Evolutionary conservation across 1,139 yeast genomes (phyloP).

Genomic region (Yamadazyma conglobata): DNA sequence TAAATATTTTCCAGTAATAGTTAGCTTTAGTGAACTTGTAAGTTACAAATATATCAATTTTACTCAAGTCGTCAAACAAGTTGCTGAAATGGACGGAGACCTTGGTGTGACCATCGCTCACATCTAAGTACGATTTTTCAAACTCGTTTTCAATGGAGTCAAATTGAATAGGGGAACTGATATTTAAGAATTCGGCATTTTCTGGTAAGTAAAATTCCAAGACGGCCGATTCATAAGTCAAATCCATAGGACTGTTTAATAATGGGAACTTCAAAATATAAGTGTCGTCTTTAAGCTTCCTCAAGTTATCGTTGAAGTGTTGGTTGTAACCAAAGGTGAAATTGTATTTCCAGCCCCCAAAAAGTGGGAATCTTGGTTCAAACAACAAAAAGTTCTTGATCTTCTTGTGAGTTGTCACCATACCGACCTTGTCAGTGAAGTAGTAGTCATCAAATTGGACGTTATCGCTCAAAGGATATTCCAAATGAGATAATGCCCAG

Average conservation of each 20-base stretch:
- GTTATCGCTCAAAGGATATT: conserved; percentile 45
- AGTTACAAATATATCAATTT: conserved; percentile 54
- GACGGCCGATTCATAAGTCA: conserved; percentile 60
- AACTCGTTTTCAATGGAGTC: conserved; percentile 31
- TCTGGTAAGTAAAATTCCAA: conserved; percentile 80
- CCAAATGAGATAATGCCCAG: conserved; percentile 53
- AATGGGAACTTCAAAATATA: conserved; percentile 69
- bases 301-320: conserved; percentile 52
- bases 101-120: conserved; percentile 74
- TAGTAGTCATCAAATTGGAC: conserved; percentile 57
- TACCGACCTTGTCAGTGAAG: conserved; percentile 87
- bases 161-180: conserved; percentile 55
- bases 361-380: conserved; percentile 86
- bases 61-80: conserved; percentile 66
- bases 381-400: conserved; percentile 51
- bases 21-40: conserved; percentile 58
- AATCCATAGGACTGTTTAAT: conserved; percentile 67
- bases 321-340: conserved; percentile 93
- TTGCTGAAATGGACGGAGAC: conserved; percentile 61
- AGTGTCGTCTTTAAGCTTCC: conserved; percentile 42
- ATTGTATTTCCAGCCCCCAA: conserved; percentile 96
- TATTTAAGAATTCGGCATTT: conserved; percentile 64
- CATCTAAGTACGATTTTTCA: conserved; percentile 71
- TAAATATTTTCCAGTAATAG: conserved; percentile 61
- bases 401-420: conserved; percentile 77